phyloP scores from a whole-genome alignment of 1,284 basidiomycete species.

The Hypsizygus ulmarius region DNA sequence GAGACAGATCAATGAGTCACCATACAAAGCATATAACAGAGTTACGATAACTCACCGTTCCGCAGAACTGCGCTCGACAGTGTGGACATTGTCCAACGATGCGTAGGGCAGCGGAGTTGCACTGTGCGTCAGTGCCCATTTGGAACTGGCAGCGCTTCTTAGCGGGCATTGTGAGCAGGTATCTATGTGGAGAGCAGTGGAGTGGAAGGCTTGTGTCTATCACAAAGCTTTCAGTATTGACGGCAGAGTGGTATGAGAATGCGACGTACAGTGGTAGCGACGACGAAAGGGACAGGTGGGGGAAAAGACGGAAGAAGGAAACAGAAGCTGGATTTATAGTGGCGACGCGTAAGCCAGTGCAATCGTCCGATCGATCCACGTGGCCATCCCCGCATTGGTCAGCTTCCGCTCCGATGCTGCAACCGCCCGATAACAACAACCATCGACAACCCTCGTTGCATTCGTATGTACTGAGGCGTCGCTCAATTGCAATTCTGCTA shows the following conservation, averaged over 20 bases:
- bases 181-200: conserved; percentile 12
- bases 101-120: conserved; percentile 74
- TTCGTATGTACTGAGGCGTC: too few relatives aligned
- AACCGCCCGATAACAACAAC: too few relatives aligned
- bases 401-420: conserved; percentile 1
- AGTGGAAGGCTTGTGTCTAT: too few relatives aligned
- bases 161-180: conserved; percentile 54
- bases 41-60: conserved; percentile 52
- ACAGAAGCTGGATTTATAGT: conserved; percentile 26
- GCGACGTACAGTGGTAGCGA: conserved; percentile 10
- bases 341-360: conserved; percentile 41
- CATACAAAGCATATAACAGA: neutral
- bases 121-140: conserved; percentile 56
- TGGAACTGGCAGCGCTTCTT: conserved; percentile 85
- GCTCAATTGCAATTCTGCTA: too few relatives aligned
- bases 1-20: conserved; percentile 6
- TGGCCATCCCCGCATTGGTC: conserved; percentile 21
- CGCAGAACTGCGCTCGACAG: conserved; percentile 74
- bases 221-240: neutral
- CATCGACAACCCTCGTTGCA: too few relatives aligned
- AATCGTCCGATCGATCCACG: conserved; percentile 19
- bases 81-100: conserved; percentile 82
- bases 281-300: conserved; percentile 4
- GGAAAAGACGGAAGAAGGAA: conserved; percentile 19
- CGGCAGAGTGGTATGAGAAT: neutral